Base-by-base conservation (phyloP, 2,329 filamentous ascomycete genomes). In the Sarocladium oryzae region DNA sequence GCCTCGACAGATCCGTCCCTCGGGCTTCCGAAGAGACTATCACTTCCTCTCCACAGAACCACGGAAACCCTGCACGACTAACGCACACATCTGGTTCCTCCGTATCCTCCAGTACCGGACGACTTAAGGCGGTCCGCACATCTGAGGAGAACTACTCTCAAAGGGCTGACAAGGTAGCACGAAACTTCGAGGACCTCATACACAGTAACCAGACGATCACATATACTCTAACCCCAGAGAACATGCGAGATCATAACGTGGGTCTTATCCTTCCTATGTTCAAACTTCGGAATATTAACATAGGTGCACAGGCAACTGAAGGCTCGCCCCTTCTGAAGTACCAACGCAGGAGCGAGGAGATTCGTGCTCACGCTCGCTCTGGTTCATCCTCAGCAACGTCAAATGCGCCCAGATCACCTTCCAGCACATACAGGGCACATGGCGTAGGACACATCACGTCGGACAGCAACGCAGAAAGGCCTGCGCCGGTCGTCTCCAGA, bases 191-290 rank as follows among this genome's bases (percentile, higher is more conserved):
- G 61, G 79, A 90, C 58, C 74, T 92, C 49, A 91, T 93, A 55
- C 82, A 88, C 52, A 90, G 88, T 64, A 85, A 89, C 58, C 82
- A 90, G 62, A 92, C 88, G 1, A 84, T 92, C 38, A 88, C 88
- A 59, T 92, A 86, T 64, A 92, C 88, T 2, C 73, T 92, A 24
- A 93, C 88, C 0, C 88, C 88, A 0, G 83, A 87, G 61, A 88
- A 78, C 58, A 88, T 92, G 79, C 84, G 86, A 54, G 79, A 88
- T 56, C 83, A 88, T 59, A 83, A 88, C 66, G 85, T 88, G 70
- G 70, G 79, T 73, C 18, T 15, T 43, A 35, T 7, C 7, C 40
- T 33, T 33, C n/a, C 20, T 18, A 20, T 33, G 26, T n/a, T 24
- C n/a, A n/a, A n/a, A 13, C n/a, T 45, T 45, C 23, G 3, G 20